phyloP scores from a whole-genome alignment of 331 rosid species.

The Malus hybrid region DNA sequence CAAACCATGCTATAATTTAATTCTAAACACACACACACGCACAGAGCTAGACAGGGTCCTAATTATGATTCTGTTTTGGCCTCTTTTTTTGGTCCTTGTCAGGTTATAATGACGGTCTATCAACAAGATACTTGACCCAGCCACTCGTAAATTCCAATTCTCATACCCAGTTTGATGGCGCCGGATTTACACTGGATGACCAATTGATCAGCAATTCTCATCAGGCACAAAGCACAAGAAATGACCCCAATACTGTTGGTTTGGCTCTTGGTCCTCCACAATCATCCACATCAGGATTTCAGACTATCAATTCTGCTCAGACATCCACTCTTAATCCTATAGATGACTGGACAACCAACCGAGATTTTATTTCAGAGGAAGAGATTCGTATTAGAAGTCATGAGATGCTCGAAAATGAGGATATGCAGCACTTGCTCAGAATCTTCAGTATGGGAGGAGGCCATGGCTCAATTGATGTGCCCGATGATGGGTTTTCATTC shows the following conservation, averaged over 20 bases:
- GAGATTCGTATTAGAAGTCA: slow-evolving; percentile 87
- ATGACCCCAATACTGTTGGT: slow-evolving; percentile 47
- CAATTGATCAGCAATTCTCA: slow-evolving; percentile 52
- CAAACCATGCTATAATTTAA: too few species aligned
- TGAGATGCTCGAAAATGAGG: slow-evolving; percentile 98
- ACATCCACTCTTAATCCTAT: slow-evolving; percentile 53
- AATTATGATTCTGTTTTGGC: slow-evolving; percentile 1
- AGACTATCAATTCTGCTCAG: slow-evolving; percentile 39
- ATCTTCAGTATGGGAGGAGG: slow-evolving; percentile 87
- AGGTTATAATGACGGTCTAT: slow-evolving; percentile 54
- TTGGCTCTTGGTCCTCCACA: slow-evolving; percentile 87
- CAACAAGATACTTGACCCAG: slow-evolving; percentile 50
- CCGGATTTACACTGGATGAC: slow-evolving; percentile 45
- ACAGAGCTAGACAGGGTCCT: background rate
- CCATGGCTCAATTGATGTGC: slow-evolving; percentile 46
- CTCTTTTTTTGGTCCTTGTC: background rate
- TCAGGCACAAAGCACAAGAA: slow-evolving; percentile 36
- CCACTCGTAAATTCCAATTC: slow-evolving; percentile 44
- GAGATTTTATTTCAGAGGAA: slow-evolving; percentile 84
- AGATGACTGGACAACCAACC: slow-evolving; percentile 78
- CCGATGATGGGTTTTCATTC: slow-evolving; percentile 56
- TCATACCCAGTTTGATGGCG: slow-evolving; percentile 47
- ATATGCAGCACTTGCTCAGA: slow-evolving; percentile 95
- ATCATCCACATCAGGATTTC: slow-evolving; percentile 62
- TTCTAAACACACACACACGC: background rate